These are phyloP conservation scores for Glutinoglossum americanum DNA, from an alignment of 495 filamentous ascomycete species.

Conservation along the genomic window DNA sequence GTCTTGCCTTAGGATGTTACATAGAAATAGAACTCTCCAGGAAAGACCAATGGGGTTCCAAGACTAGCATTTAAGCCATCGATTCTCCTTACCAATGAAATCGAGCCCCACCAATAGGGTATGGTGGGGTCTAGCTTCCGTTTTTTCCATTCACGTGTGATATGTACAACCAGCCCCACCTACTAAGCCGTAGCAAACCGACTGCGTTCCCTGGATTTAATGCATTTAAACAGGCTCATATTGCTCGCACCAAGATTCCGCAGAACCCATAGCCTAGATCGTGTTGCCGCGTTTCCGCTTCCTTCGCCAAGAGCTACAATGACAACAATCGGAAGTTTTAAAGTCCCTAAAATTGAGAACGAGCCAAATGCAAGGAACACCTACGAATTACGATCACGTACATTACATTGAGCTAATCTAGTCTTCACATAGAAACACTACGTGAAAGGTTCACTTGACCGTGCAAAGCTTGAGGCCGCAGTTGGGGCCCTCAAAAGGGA, in stretches of 20 bases:
- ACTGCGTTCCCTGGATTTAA: not conserved
- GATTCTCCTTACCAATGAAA: too few species aligned
- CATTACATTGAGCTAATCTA: conserved; percentile 4
- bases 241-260: too few species aligned
- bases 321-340: conserved; percentile 31
- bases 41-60: too few species aligned
- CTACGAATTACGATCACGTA: not conserved
- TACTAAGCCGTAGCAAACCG: not conserved
- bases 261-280: too few species aligned
- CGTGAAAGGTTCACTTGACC: conserved; percentile 54
- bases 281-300: not conserved
- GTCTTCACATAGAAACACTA: conserved; percentile 50
- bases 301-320: not conserved
- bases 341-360: conserved; percentile 67
- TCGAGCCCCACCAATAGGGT: too few species aligned
- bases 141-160: not conserved
- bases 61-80: too few species aligned
- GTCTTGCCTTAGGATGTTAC: too few species aligned
- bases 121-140: too few species aligned
- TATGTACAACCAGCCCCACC: not conserved
- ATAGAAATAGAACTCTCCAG: too few species aligned
- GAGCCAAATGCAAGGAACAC: conserved; percentile 64
- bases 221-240: too few species aligned
- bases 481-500: conserved; percentile 36
- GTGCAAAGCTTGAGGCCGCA: conserved; percentile 48